Percentiles rank a stretch among this genome's conserved stretches.
Evolutionary conservation across 371 early-diverging fungal genomes (phyloP).

Genomic region (Mucor irregularis): DNA sequence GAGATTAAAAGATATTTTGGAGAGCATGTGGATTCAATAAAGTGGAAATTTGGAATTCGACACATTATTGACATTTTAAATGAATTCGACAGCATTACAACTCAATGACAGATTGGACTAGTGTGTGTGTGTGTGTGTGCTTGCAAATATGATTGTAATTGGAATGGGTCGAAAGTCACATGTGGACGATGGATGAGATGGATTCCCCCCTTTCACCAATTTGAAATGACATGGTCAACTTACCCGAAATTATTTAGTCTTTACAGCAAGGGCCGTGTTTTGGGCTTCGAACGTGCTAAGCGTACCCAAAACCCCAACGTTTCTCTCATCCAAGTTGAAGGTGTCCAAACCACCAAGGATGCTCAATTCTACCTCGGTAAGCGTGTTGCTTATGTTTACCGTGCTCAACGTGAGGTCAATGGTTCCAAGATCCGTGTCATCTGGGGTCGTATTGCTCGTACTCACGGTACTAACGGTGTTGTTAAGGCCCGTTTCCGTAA

Average conservation of each 20-base stretch:
- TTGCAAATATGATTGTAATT: no score
- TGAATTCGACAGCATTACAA: no score
- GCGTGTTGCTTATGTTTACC: conserved; percentile 81
- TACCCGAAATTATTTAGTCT: conserved; percentile 60
- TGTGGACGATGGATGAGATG: no score
- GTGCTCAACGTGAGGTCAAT: conserved; percentile 85
- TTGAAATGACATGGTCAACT: background rate
- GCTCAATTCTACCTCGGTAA: conserved; percentile 89
- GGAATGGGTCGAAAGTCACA: no score
- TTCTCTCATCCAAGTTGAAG: conserved; percentile 90
- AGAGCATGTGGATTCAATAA: no score
- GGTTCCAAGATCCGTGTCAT: conserved; percentile 92
- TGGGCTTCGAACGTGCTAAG: conserved; percentile 91
- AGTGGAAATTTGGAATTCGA: no score
- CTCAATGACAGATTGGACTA: no score
- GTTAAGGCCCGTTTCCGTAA: conserved; percentile 93
- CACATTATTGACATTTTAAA: no score
- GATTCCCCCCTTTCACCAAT: no score
- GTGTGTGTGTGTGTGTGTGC: no score
- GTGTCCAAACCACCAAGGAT: conserved; percentile 84
- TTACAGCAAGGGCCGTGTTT: conserved; percentile 94
- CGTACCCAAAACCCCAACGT: conserved; percentile 86
- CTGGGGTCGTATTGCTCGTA: conserved; percentile 94
- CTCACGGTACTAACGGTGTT: conserved; percentile 90
- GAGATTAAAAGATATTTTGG: no score